Evolutionary conservation across 2,329 filamentous ascomycete genomes (phyloP).

Genomic region (Fusarium austroafricanum): DNA sequence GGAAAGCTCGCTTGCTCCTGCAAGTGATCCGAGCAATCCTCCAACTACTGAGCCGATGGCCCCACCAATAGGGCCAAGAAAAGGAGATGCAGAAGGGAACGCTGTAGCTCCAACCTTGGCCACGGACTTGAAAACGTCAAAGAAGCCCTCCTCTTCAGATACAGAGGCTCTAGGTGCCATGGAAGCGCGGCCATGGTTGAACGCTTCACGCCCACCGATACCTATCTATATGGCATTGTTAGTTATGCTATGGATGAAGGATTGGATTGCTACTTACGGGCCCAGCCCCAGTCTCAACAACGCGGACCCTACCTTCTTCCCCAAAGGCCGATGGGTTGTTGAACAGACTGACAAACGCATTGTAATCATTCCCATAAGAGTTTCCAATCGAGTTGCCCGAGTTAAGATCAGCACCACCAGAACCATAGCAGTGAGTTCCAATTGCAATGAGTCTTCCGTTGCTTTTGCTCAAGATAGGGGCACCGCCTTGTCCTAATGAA

Average conservation of each 20-base stretch:
- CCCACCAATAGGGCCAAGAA: neutral
- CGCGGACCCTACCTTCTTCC: neutral
- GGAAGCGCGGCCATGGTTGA: neutral
- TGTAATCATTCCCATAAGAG: slow-evolving; percentile 39
- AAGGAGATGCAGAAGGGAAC: neutral
- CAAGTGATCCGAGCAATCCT: neutral
- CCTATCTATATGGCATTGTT: neutral
- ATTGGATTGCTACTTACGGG: neutral
- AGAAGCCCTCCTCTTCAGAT: slow-evolving; percentile 31
- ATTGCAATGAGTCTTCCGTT: slow-evolving; percentile 33
- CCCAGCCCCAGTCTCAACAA: neutral
- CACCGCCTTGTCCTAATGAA: slow-evolving; percentile 45
- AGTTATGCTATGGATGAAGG: neutral
- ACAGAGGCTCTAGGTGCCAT: neutral
- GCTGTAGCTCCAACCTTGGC: neutral
- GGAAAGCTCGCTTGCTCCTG: neutral
- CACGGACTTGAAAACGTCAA: slow-evolving; percentile 38
- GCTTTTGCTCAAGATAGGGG: slow-evolving; percentile 39
- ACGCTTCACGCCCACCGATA: neutral
- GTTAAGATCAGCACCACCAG: slow-evolving; percentile 37
- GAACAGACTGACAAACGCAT: slow-evolving; percentile 28
- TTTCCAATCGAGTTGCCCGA: slow-evolving; percentile 44
- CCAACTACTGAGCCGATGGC: neutral
- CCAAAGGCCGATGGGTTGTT: slow-evolving; percentile 2
- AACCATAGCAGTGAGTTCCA: slow-evolving; percentile 47